A percentile compares a stretch with the other conserved stretches of the same genome.
Evolutionary conservation across 441 rosid species (phyloP).

Genomic region (Syzygium malaccense): DNA sequence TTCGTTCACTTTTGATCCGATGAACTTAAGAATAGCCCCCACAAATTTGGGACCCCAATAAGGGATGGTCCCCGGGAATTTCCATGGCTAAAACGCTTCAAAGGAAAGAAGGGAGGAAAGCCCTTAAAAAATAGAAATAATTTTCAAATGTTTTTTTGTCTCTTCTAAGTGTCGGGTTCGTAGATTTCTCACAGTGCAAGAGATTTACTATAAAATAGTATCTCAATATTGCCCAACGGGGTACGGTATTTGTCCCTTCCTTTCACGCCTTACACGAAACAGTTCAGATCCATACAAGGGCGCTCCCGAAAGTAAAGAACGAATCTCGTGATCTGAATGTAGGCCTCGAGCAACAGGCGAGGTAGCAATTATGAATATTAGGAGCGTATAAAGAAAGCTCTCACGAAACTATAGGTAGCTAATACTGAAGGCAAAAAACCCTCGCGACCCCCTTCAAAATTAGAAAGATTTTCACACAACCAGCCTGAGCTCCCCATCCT

Average conservation of each 20-base stretch:
- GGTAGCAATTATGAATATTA: not conserved
- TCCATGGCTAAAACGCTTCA: not conserved
- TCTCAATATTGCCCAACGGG: not conserved
- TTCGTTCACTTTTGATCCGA: not conserved
- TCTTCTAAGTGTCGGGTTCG: accelerated
- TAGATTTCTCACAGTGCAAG: not conserved
- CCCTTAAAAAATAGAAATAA: not conserved
- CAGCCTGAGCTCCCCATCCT: not conserved
- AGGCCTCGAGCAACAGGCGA: not conserved
- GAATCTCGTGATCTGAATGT: not conserved
- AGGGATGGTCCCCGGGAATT: not conserved
- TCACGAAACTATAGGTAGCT: not conserved
- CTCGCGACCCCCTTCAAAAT: not conserved
- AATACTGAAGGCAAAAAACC: not conserved
- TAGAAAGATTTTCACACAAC: not conserved
- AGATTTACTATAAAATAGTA: not conserved
- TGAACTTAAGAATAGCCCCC: not conserved
- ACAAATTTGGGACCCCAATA: not conserved
- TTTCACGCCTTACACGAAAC: not conserved
- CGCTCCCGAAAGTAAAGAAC: not conserved
- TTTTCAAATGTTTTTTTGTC: not conserved
- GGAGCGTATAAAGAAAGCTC: accelerated
- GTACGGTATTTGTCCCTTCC: not conserved
- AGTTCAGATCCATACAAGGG: not conserved
- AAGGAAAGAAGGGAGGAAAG: not conserved